Base-by-base conservation (phyloP, 495 filamentous ascomycete genomes). In the Lentithecium fluviatile region DNA sequence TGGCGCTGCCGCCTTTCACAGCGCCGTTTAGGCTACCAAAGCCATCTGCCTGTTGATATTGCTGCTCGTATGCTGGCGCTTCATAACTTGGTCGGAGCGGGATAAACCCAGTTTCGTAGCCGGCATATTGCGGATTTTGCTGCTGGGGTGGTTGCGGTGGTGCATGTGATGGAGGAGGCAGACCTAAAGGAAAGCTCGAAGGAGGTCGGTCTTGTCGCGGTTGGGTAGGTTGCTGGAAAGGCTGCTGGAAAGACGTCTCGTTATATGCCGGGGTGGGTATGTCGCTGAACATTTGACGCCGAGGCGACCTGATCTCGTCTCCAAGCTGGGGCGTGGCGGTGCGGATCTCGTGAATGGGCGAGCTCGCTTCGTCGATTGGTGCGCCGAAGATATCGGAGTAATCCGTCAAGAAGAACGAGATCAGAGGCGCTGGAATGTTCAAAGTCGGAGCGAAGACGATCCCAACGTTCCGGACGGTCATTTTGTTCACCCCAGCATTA, bases 401-500 rank as follows among this genome's bases (percentile, higher is more conserved):
- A 65, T 97, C 91, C 51, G 93, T 91, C 34, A 98, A 81, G 74
- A 98, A 94, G 75, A 91, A 80, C 1, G 91, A 91, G 67, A 98
- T 95, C 6, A 98, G 88, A 15, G 95, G 92, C 0, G 91, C 90
- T 0, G 95, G 92, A 40, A 98, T 97, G 74, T 97, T 97, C 32
- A 97, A 81, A 0, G 95, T 97, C 1, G 94, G 94, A n/a, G 95
- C 94, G 74, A 97, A 98, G 55, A 97, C 92, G 62, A 98, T 98
- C 65, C 94, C 91, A 50, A 98, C 91, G 73, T 98, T 98, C 38
- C 94, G 84, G 52, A 97, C 89, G 5, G 87, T 96, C 94, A 98
- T 98, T 78, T 97, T 97, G 77, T 98, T 98, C 66, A 88, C 79
- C 62, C 91, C 87, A 2, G 90, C 81, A 63, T 97, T 89, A 69